Evolutionary conservation across 73 alveolate species (phyloP).

Genomic region (Paramecium sonneborni): DNA sequence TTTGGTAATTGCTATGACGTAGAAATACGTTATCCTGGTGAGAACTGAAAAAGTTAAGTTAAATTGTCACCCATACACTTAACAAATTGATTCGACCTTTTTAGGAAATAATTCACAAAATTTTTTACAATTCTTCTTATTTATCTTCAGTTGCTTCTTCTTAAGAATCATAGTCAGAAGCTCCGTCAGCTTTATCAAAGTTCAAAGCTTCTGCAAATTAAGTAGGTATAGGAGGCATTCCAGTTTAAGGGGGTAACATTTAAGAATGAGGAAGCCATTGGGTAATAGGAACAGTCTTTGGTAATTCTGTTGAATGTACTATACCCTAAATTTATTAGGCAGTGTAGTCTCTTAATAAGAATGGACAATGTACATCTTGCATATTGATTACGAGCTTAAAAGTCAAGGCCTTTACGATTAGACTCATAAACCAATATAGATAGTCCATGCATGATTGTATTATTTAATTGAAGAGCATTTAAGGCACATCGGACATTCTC

Average conservation of each 20-base stretch:
- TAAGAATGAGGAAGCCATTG: not conserved
- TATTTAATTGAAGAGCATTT: not conserved
- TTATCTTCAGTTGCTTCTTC: not conserved
- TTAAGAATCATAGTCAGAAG: not conserved
- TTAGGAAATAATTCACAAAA: not conserved
- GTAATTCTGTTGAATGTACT: not conserved
- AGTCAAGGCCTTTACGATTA: constrained; percentile 14
- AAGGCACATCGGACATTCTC: not conserved
- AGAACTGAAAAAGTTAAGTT: not conserved
- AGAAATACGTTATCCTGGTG: not conserved
- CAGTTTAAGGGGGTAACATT: not conserved
- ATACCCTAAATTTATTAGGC: not conserved
- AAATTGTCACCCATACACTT: not conserved
- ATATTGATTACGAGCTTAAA: constrained; percentile 36
- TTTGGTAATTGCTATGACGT: constrained; percentile 12
- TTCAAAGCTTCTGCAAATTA: not conserved
- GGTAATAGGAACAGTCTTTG: not conserved
- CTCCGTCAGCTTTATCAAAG: not conserved
- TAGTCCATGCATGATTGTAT: constrained; percentile 31
- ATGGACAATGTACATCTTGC: not conserved
- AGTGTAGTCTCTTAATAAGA: not conserved
- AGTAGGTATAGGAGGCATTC: not conserved
- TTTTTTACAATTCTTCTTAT: not conserved
- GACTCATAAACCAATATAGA: constrained; percentile 43
- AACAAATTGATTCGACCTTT: not conserved